Percentiles rank a stretch among this genome's conserved stretches.
These are phyloP conservation scores for Pythium pyrilobum DNA, from an alignment of 352 stramenopile genomes.

Conservation along the genomic window DNA sequence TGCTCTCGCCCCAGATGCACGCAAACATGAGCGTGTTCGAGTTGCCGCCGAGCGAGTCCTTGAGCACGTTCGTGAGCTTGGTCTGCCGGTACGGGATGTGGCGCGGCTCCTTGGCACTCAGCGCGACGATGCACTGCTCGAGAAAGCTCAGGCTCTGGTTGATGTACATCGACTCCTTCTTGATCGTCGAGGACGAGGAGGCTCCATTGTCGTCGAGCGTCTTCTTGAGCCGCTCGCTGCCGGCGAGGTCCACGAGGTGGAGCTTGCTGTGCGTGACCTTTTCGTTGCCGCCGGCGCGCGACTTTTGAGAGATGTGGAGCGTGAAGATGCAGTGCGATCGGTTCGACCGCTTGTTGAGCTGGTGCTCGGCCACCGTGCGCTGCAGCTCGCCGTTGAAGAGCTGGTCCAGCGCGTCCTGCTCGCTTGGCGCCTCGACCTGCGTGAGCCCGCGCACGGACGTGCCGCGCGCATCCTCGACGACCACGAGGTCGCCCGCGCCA, in stretches of 20 bases:
- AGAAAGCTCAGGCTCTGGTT: slow-evolving; percentile 96
- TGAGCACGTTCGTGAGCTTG: slow-evolving; percentile 93
- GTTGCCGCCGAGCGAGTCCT: slow-evolving; percentile 94
- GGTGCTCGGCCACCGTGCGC: slow-evolving; percentile 91
- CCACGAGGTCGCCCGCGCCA: slow-evolving; percentile 57
- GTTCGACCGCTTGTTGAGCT: slow-evolving; percentile 93
- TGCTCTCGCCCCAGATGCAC: slow-evolving; percentile 90
- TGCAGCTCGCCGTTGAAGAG: slow-evolving; percentile 90
- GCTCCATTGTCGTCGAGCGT: slow-evolving; percentile 61
- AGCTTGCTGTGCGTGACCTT: slow-evolving; percentile 86
- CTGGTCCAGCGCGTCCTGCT: slow-evolving; percentile 89
- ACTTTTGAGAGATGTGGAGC: slow-evolving; percentile 89
- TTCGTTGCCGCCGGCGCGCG: slow-evolving; percentile 59
- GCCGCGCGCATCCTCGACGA: slow-evolving; percentile 77
- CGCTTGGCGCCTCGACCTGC: slow-evolving; percentile 63
- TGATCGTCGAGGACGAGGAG: slow-evolving; percentile 75
- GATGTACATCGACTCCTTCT: slow-evolving; percentile 97
- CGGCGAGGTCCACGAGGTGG: slow-evolving; percentile 93
- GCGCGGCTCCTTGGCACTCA: slow-evolving; percentile 57
- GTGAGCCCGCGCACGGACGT: slow-evolving; percentile 87
- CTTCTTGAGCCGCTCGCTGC: slow-evolving; percentile 93
- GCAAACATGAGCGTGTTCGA: slow-evolving; percentile 95
- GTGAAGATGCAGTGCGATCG: slow-evolving; percentile 93
- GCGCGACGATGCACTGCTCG: slow-evolving; percentile 92
- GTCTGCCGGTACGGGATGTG: slow-evolving; percentile 94